Conservation (phyloP, 306 rosid species). For the Nissolia schottii region DNA sequence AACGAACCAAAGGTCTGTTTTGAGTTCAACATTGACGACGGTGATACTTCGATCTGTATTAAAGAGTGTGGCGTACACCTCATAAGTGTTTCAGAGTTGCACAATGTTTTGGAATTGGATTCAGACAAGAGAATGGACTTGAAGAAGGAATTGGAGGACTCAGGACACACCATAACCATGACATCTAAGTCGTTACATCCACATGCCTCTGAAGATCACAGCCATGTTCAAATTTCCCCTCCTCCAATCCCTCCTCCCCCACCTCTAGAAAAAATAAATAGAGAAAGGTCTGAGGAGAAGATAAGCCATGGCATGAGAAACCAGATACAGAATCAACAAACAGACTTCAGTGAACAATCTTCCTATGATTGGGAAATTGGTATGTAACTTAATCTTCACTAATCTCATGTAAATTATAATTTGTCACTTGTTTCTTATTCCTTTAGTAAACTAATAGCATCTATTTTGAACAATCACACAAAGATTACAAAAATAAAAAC, state of each 20-base stretch:
- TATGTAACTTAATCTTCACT: background rate
- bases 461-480: too few relatives aligned
- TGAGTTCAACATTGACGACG: background rate
- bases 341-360: background rate
- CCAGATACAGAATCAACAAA: background rate
- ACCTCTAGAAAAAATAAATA: too few relatives aligned
- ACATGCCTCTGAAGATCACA: too few relatives aligned
- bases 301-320: background rate
- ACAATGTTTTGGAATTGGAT: background rate
- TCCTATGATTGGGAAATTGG: background rate
- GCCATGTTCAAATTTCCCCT: too few relatives aligned
- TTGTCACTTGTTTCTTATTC: background rate
- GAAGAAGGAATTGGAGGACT: background rate
- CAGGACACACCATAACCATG: background rate
- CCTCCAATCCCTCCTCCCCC: too few relatives aligned
- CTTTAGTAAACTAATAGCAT: too few relatives aligned
- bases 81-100: background rate
- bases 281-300: background rate
- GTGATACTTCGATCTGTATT: background rate
- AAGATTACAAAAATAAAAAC: too few relatives aligned
- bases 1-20: background rate
- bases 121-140: background rate
- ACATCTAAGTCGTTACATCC: background rate
- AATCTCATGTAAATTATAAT: background rate
- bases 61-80: slow-evolving; percentile 15